Conservation (phyloP, 1,284 basidiomycete species). For the Heliocybe sulcata region DNA sequence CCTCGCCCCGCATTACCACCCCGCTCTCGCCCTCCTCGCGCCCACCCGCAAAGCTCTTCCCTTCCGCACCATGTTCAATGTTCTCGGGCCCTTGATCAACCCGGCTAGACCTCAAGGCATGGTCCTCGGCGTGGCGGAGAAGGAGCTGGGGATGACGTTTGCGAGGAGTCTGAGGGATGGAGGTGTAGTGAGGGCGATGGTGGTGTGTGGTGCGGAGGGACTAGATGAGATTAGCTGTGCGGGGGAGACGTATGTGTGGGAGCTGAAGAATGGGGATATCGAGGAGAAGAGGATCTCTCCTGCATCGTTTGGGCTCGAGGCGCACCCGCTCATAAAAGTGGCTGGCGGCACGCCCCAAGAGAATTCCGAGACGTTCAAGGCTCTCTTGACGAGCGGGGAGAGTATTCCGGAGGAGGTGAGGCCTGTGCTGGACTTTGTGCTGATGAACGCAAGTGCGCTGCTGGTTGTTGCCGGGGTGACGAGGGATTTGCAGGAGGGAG, state of each 20-base stretch:
- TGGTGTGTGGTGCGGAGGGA: slow-evolving; percentile 90
- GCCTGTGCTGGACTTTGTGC: slow-evolving; percentile 75
- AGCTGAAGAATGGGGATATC: slow-evolving; percentile 48
- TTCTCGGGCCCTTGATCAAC: slow-evolving; percentile 93
- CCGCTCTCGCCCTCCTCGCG: slow-evolving; percentile 77
- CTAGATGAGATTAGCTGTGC: slow-evolving; percentile 95
- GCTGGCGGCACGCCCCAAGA: slow-evolving; percentile 64
- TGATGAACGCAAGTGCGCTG: slow-evolving; percentile 81
- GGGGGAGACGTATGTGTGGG: slow-evolving; percentile 80
- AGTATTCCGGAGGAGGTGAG: slow-evolving; percentile 42
- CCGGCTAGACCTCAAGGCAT: slow-evolving; percentile 82
- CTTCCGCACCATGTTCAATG: slow-evolving; percentile 97
- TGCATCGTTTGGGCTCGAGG: slow-evolving; percentile 64
- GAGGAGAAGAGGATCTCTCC: slow-evolving; percentile 45
- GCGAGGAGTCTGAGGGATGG: slow-evolving; percentile 65
- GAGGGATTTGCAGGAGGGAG: slow-evolving; percentile 65
- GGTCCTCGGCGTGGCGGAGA: slow-evolving; percentile 87
- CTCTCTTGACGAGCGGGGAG: slow-evolving; percentile 46
- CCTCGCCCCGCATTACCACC: slow-evolving; percentile 92
- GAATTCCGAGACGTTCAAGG: slow-evolving; percentile 65
- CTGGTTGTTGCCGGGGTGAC: slow-evolving; percentile 77
- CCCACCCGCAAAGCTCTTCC: slow-evolving; percentile 85
- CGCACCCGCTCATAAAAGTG: slow-evolving; percentile 68
- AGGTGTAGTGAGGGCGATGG: slow-evolving; percentile 78
- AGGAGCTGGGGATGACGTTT: slow-evolving; percentile 81